Evolutionary conservation across 176 grass and related monocot species (phyloP), one percentile per base, ranked within the genome.

Genomic region (Puya raimondii): DNA sequence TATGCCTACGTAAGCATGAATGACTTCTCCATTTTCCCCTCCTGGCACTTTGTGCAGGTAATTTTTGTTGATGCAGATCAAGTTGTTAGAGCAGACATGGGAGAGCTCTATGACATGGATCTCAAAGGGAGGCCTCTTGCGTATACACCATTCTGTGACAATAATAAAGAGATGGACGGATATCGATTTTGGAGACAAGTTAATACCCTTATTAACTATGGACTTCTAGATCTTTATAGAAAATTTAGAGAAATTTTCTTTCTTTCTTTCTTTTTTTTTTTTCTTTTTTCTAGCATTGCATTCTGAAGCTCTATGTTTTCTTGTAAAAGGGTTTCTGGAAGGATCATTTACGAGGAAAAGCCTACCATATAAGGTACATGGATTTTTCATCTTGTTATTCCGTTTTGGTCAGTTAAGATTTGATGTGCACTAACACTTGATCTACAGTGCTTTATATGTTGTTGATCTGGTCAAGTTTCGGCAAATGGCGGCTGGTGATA

Each of bases 11-110:
- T 67, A 26, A 49, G 6, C 85, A 75, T 65, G 75, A 75, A 80
- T 29, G 50, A 56, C 48, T 61, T 71, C 54, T 16, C 17, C 17
- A 64, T 72, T 11, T 51, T 50, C 21, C 67, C 15, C 68, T 79
- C 42, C 51, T 73, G 29, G 20, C 58, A 25, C 76, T 66, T 23
- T 16, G n/a, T 71, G 33, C 80, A 97, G 94, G 94, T 97, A 58
- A 97, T 97, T 80, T 97, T 97, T 64, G 94, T 97, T 49, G 94
- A 97, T 33, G 94, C 94, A 59, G 94, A 97, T 93, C 94, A 97
- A 86, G 76, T 97, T 80, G 89, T 97, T 70, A 87, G 94, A 72
- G 74, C 94, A 73, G 94, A 97, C 83, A 97, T 97, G 94, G 94
- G 94, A 87, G 94, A 97, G 75, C 65, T 97, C 14, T 88, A 97